Base-by-base conservation (phyloP, 2,329 filamentous ascomycete genomes). In the Ophiocordyceps camponoti-floridani region DNA sequence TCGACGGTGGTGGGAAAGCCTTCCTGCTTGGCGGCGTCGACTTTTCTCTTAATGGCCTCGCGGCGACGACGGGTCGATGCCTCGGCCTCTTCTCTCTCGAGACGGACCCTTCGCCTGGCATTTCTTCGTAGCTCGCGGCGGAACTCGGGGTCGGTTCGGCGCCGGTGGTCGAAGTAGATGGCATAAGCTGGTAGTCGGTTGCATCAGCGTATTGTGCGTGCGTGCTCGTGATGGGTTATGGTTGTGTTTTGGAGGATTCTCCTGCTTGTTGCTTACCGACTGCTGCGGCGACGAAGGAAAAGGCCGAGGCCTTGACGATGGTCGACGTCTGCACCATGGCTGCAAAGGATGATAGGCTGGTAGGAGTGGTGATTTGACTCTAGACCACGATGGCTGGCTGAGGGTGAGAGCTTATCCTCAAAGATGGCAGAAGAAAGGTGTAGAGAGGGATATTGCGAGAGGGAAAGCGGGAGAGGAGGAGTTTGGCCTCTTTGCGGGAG, bases 1-100 rank as follows among this genome's bases (percentile, higher is more conserved):
- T 96, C 89, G 33, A 89, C 78, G 56, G 87, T 85, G 40, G 74
- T 72, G 43, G 91, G 91, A 73, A 94, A 95, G 46, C 89, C 91
- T 63, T 94, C 87, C 47, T 84, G 82, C 67, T 87, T 84, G 54
- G 88, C 86, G 55, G 82, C 75, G 54, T 86, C 78, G 43, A 96
- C 82, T 44, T 76, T 78, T 46, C 65, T 64, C 64, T 81, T 82
- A 66, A 98, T 84, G 54, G 72, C 68, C 62, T 84, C 73, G 58
- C 80, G 77, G 68, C 84, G 81, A 61, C 72, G 70, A 53, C 73
- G 70, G 50, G 72, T 72, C 51, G 76, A 72, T 47, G 73, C 72
- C 58, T 81, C 75, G 49, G 78, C 80, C 58, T 79, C 73, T 56
- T 84, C 80, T 67, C 86, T 85, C 56, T 79, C 77, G 48, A 69